These are phyloP conservation scores for Fraxinus nigra DNA, from an alignment of 305 asterid species.

Conservation along the genomic window DNA sequence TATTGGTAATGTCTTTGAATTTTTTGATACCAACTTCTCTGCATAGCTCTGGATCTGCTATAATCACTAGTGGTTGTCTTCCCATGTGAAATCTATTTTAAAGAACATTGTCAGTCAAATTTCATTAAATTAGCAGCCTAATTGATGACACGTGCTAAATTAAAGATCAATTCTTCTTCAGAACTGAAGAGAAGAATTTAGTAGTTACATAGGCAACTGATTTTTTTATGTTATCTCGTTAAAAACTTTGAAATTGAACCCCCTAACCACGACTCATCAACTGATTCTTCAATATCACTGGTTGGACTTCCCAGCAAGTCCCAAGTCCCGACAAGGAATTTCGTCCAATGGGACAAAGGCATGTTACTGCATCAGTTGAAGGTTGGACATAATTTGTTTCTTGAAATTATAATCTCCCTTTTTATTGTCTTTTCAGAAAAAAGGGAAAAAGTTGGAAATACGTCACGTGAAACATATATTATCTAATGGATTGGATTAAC, in stretches of 20 bases:
- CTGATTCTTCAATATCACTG: background rate
- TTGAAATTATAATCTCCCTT: background rate
- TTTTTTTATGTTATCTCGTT: background rate
- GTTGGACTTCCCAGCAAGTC: background rate
- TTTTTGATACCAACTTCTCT: constrained; percentile 87
- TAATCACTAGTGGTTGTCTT: constrained; percentile 80
- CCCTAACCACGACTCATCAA: background rate
- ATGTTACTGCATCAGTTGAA: background rate
- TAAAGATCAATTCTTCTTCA: background rate
- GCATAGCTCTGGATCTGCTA: constrained; percentile 87
- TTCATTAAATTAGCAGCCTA: background rate
- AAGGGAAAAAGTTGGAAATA: background rate
- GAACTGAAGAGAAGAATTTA: background rate
- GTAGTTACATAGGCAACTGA: background rate
- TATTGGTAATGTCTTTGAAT: constrained; percentile 67
- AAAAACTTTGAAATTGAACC: background rate
- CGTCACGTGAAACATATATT: background rate
- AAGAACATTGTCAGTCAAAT: background rate
- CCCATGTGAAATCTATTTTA: constrained; percentile 87
- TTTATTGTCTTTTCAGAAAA: background rate
- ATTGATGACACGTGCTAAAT: background rate
- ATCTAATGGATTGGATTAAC: background rate
- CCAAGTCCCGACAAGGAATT: background rate
- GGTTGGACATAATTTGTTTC: background rate
- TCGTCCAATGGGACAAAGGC: background rate